Conservation (phyloP, 768 basidiomycete genomes). For the Lanmaoa rubissima region DNA sequence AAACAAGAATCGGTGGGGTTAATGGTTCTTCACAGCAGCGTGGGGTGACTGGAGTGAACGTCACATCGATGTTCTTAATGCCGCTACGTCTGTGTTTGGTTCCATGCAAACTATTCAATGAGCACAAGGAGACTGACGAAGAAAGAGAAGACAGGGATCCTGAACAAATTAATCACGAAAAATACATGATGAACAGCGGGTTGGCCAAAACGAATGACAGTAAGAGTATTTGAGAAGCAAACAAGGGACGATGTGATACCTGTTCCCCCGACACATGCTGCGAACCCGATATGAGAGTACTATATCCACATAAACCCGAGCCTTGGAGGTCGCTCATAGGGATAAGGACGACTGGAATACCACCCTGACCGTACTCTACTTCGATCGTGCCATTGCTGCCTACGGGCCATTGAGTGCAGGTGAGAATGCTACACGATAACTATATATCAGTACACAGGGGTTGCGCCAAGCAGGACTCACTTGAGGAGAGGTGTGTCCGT, state of each 20-base stretch:
- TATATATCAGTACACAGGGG: background rate
- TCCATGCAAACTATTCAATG: background rate
- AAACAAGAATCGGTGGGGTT: conserved; percentile 15
- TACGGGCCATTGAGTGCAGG: conserved; percentile 65
- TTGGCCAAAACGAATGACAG: conserved; percentile 10
- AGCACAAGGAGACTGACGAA: background rate
- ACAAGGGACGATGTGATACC: background rate
- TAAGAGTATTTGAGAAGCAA: background rate
- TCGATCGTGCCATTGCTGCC: conserved; percentile 63
- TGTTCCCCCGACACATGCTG: conserved; percentile 6
- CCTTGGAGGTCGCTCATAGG: conserved; percentile 36
- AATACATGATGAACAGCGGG: background rate
- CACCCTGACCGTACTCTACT: conserved; percentile 63
- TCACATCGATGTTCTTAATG: background rate
- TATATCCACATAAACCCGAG: conserved; percentile 39
- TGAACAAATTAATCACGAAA: conserved; percentile 1
- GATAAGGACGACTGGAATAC: conserved; percentile 55
- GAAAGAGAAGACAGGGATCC: background rate
- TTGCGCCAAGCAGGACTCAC: conserved; percentile 37
- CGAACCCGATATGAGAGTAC: background rate
- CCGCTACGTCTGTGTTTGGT: background rate
- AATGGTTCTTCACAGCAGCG: background rate
- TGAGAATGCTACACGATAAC: conserved; percentile 46
- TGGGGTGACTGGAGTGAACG: background rate
- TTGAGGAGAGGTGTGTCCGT: conserved; percentile 51